Base-by-base conservation (phyloP, 441 rosid species). In the Jatropha podagrica region DNA sequence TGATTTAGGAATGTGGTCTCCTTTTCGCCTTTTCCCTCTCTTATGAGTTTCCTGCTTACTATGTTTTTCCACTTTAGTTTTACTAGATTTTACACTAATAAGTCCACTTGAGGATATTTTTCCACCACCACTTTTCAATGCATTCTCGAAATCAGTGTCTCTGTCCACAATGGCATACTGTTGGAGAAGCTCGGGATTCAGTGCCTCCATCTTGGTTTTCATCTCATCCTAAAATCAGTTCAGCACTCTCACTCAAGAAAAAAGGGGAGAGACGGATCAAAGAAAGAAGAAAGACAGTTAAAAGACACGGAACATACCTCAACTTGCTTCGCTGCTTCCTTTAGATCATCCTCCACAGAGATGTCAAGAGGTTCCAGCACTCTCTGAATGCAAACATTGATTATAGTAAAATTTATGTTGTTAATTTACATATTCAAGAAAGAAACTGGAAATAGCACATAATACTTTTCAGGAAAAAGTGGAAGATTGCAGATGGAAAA, bases 261-360 rank as follows among this genome's bases (percentile, higher is more conserved):
- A 64, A 60, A 26, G 49, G 23, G 14, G 18, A 26, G 26, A 9
- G 54, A 11, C 20, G 8, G 56, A 59, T 62, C 68, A n/a, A 42
- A 5, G 58, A 26, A 72, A 56, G 38, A 23, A 2, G 56, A 76
- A 65, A 23, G 8, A n/a, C 12, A 59, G 38, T 15, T n/a, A 10
- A 49, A 27, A 40, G 17, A 46, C 17, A 37, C 10, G 26, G 70
- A 58, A 26, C 74, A 51, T 72, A 95, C 99, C 98, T 91, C 92
- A 73, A 89, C 97, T 90, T 92, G 84, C 84, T 79, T 85, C 58
- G 98, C 98, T n/a, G 78, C 99, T 68, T 90, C 94, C 68, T 86
- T 89, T 20, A 94, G 97, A 85, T 94, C 99, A 71, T 94, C 98
- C 7, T 92, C 98, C 76, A 96, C 85, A 1, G 99, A 85, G 79